Evolutionary conservation across 2,329 filamentous ascomycete genomes (phyloP).

Genomic region (Calonectria montana): DNA sequence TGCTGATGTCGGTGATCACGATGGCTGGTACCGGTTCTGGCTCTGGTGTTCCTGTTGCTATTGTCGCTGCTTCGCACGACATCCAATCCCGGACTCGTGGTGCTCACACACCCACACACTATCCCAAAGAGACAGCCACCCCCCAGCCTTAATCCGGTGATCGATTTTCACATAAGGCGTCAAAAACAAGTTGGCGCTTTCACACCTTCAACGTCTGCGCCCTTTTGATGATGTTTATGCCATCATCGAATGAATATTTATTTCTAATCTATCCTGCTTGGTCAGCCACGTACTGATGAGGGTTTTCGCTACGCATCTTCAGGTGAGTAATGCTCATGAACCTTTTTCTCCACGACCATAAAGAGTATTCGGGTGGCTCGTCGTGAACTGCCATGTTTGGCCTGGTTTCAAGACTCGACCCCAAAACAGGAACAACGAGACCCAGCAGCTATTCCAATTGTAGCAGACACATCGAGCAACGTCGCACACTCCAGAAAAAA

Average conservation of each 20-base stretch:
- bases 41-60: not conserved
- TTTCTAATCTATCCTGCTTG: not conserved
- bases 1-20: conserved; percentile 4
- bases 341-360: conserved; percentile 10
- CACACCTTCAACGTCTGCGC: conserved; percentile 6
- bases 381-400: conserved; percentile 14
- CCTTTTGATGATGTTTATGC: not conserved
- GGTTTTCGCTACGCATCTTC: not conserved
- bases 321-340: not conserved
- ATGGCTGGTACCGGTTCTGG: not conserved
- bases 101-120: not conserved
- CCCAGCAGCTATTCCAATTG: conserved; percentile 19
- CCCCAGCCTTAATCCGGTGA: not conserved
- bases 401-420: conserved; percentile 9
- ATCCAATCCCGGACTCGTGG: not conserved
- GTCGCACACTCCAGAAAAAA: conserved; percentile 14
- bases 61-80: conserved; percentile 5
- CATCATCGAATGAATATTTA: not conserved
- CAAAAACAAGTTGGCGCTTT: not conserved
- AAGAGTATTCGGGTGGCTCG: conserved; percentile 6
- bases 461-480: conserved; percentile 15
- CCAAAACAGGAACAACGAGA: conserved; percentile 16
- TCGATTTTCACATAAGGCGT: not conserved
- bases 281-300: not conserved
- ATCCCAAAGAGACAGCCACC: conserved; percentile 9